Evolutionary conservation across 164 flowering plant genomes (phyloP), one percentile per base, ranked within the genome.

Genomic region (Magnolia officinalis): DNA sequence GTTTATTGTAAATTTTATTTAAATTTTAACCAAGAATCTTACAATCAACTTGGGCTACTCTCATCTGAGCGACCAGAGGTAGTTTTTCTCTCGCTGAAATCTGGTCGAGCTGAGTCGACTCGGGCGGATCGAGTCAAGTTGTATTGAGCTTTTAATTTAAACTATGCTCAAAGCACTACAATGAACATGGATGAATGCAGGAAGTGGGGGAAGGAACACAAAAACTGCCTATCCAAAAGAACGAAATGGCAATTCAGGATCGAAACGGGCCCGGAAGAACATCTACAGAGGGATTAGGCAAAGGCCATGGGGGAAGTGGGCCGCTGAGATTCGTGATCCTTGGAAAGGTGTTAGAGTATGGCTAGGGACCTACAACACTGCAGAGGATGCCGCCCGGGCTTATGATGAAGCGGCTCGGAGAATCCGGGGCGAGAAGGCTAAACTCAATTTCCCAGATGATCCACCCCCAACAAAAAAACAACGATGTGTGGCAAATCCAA

Each of bases 251-350:
- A 16, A 19, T 45, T 55, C 7, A 73, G 77, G 63, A 64, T 19
- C 2, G 63, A 31, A 23, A 73, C 77, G 78, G 61, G 55, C 45
- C 50, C 81, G 88, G 31, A 90, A 88, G 84, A 87, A 83, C 81
- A 70, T 80, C 21, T 90, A 88, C 85, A 84, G 91, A 80, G 93
- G 93, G 9, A 87, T 88, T 72, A 68, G 93, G 82, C 87, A 84
- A 80, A 76, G 93, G 78, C 91, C 90, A 24, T 89, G 91, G 91
- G 91, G 90, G 3, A 89, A 89, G 77, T 89, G 91, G 91, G 91
- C 91, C n/a, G 90, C 93, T 0, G 93, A 90, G 81, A 90, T 90
- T 14, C 84, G 93, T 2, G 93, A 90, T 76, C 91, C 93, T 1
- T 81, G 71, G 2, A 88, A 87, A 67, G 91, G 91, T 0, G 85